phyloP scores from a whole-genome alignment of 148 eudicot genomes.

The Agrostemma githago region DNA sequence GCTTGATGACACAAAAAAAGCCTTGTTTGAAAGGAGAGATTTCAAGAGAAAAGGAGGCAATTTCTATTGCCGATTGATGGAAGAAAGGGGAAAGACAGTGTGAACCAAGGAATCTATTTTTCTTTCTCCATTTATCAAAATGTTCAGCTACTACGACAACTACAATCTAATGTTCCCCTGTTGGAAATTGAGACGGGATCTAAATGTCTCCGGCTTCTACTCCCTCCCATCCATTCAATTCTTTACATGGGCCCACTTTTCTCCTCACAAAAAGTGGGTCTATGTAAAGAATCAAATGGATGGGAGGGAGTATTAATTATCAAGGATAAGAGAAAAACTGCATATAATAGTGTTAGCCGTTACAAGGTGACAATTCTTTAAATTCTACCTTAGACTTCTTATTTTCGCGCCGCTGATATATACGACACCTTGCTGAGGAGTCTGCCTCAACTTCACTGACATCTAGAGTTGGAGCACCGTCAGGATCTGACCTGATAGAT shows the following conservation, averaged over 20 bases:
- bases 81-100: not conserved
- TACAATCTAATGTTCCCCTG: not conserved
- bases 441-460: constrained; percentile 56
- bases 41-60: not conserved
- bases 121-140: not conserved
- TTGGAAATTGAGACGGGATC: not conserved
- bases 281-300: no score
- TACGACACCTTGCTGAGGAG: constrained; percentile 89
- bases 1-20: no score
- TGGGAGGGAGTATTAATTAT: not conserved
- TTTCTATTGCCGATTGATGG: not conserved
- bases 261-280: no score
- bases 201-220: not conserved
- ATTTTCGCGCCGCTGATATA: constrained; percentile 44
- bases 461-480: constrained; percentile 41
- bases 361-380: not conserved
- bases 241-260: no score
- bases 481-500: constrained; percentile 55
- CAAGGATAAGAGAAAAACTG: not conserved
- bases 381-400: constrained; percentile 44
- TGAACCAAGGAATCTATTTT: not conserved
- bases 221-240: no score
- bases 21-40: not conserved
- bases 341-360: not conserved
- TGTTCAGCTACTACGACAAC: constrained; percentile 3